phyloP scores from a whole-genome alignment of 2,329 filamentous ascomycete species.

The Alternaria novae-zelandiae region DNA sequence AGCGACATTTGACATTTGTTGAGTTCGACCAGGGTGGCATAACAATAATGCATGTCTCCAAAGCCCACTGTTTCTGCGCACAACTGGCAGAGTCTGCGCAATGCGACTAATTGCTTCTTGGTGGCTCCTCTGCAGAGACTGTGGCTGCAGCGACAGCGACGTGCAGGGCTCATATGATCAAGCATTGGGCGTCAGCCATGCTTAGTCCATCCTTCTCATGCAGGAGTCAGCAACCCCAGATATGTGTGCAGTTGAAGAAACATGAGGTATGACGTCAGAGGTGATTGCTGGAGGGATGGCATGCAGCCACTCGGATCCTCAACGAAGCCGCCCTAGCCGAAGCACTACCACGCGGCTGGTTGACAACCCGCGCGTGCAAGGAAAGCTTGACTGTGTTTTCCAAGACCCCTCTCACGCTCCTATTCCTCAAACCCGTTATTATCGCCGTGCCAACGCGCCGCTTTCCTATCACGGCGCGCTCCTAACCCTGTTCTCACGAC shows the following conservation, averaged over 20 bases:
- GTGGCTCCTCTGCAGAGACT: not conserved
- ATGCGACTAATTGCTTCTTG: not conserved
- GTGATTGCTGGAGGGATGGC: not conserved
- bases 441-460: conserved; percentile 4
- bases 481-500: conserved; percentile 4
- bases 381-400: not conserved
- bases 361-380: not conserved
- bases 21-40: not conserved
- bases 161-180: not conserved
- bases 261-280: not conserved
- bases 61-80: not conserved
- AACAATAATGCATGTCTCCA: not conserved
- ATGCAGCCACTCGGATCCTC: not conserved
- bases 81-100: not conserved
- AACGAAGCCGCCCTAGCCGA: not conserved
- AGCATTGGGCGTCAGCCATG: not conserved
- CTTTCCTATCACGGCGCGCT: conserved; percentile 3
- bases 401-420: not conserved
- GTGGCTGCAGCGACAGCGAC: not conserved
- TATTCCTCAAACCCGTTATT: not conserved
- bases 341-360: not conserved
- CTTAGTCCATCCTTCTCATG: not conserved
- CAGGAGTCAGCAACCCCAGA: not conserved
- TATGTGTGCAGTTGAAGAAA: not conserved
- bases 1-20: not conserved